Conservation (phyloP, 139 green algal genomes). For the Chloropicon primus region DNA sequence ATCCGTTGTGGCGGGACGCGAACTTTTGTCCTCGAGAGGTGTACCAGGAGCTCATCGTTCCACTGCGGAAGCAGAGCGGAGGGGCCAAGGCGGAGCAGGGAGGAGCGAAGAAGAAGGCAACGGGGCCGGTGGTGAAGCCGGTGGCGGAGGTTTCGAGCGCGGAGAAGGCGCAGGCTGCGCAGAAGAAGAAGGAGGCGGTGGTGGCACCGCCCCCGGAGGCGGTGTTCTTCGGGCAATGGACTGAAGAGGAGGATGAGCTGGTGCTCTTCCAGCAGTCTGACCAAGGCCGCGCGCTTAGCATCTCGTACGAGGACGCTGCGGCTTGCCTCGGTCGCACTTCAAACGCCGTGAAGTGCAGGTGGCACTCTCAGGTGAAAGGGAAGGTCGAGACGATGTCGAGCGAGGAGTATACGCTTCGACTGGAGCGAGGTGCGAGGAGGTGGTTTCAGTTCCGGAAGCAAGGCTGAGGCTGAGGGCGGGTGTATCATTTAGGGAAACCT, state of each 20-base stretch:
- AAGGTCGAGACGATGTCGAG: not conserved
- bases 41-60: not conserved
- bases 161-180: not conserved
- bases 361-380: not conserved
- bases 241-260: not conserved
- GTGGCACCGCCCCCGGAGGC: not conserved
- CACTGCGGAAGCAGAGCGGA: not conserved
- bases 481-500: too few relatives aligned
- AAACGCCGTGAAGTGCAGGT: not conserved
- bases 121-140: too few relatives aligned
- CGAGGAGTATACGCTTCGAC: not conserved
- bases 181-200: not conserved
- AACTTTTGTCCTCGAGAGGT: not conserved
- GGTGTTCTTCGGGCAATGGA: not conserved
- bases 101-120: not conserved
- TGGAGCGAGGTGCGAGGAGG: not conserved
- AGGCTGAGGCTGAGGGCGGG: too few relatives aligned
- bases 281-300: not conserved
- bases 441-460: too few relatives aligned
- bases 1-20: not conserved
- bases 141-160: too few relatives aligned
- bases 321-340: not conserved
- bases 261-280: not conserved
- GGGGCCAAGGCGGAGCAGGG: not conserved
- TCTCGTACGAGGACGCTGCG: not conserved